These are phyloP conservation scores for Trypanosoma theileri DNA, from an alignment of 208 protist genomes.

Conservation along the genomic window DNA sequence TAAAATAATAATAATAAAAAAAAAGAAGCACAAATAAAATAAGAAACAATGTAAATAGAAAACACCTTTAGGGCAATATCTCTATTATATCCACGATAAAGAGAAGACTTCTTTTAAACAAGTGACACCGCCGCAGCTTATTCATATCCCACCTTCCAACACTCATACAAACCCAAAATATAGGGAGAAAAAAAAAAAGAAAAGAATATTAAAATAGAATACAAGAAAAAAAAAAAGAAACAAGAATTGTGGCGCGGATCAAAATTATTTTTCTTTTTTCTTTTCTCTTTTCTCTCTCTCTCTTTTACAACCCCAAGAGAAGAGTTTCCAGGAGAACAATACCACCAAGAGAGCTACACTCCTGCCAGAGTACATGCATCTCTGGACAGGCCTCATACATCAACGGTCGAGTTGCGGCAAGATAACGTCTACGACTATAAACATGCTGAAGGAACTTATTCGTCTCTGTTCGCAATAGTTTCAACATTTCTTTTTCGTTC, in stretches of 20 bases:
- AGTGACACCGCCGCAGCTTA: neutral
- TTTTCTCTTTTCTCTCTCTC: neutral
- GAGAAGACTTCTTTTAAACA: neutral
- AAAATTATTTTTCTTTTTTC: neutral
- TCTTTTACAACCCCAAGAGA: constrained; percentile 19
- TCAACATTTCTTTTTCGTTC: neutral
- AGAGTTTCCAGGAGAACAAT: constrained; percentile 40
- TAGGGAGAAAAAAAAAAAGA: constrained; percentile 1
- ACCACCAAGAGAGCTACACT: constrained; percentile 33
- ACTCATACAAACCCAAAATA: neutral
- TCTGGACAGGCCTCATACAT: constrained; percentile 27
- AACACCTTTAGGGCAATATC: too few relatives aligned
- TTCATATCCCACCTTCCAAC: too few relatives aligned
- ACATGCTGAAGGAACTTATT: constrained; percentile 25
- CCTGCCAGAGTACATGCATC: constrained; percentile 16
- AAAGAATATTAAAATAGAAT: constrained; percentile 3
- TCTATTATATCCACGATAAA: too few relatives aligned
- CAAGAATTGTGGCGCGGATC: neutral
- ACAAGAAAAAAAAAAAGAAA: constrained; percentile 10
- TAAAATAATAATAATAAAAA: too few relatives aligned
- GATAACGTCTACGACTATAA: constrained; percentile 7
- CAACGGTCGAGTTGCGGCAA: constrained; percentile 21
- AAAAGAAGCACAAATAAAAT: too few relatives aligned
- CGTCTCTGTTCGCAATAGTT: constrained; percentile 4
- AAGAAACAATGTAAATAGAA: too few relatives aligned